These are phyloP conservation scores for Phylloporus scabripes DNA, from an alignment of 768 basidiomycete genomes.

Conservation along the genomic window DNA sequence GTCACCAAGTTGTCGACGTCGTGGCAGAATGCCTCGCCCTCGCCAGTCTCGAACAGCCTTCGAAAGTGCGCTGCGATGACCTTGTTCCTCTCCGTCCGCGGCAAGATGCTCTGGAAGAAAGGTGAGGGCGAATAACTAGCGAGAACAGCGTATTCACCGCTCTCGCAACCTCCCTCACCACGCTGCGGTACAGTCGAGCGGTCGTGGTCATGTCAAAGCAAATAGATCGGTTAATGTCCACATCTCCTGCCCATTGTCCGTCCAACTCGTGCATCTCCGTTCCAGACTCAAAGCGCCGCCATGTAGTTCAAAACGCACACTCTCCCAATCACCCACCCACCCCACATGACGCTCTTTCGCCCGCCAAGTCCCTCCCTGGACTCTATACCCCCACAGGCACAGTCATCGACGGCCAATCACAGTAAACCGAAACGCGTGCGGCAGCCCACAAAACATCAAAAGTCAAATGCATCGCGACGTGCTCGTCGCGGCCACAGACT, in stretches of 20 bases:
- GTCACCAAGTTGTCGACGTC: slow-evolving; percentile 57
- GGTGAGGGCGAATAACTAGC: neutral
- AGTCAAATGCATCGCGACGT: slow-evolving; percentile 5
- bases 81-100: slow-evolving; percentile 35
- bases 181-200: slow-evolving; percentile 24
- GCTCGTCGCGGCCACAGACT: slow-evolving; percentile 9
- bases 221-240: slow-evolving; percentile 14
- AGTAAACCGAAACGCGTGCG: neutral
- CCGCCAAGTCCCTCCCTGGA: slow-evolving; percentile 15
- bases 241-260: neutral
- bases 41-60: slow-evolving; percentile 40
- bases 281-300: slow-evolving; percentile 14
- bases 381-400: slow-evolving; percentile 1
- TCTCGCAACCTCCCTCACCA: slow-evolving; percentile 28
- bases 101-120: slow-evolving; percentile 32
- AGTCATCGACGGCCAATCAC: neutral
- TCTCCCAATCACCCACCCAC: neutral
- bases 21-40: slow-evolving; percentile 29
- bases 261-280: slow-evolving; percentile 4
- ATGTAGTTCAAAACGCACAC: slow-evolving; percentile 17
- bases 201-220: slow-evolving; percentile 5
- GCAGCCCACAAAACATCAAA: slow-evolving; percentile 6
- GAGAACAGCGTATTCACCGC: slow-evolving; percentile 12
- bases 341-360: slow-evolving; percentile 15
- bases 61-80: slow-evolving; percentile 50